Evolutionary conservation across 2,329 filamentous ascomycete species (phyloP).

Genomic region (Fusarium oligoseptatum): DNA sequence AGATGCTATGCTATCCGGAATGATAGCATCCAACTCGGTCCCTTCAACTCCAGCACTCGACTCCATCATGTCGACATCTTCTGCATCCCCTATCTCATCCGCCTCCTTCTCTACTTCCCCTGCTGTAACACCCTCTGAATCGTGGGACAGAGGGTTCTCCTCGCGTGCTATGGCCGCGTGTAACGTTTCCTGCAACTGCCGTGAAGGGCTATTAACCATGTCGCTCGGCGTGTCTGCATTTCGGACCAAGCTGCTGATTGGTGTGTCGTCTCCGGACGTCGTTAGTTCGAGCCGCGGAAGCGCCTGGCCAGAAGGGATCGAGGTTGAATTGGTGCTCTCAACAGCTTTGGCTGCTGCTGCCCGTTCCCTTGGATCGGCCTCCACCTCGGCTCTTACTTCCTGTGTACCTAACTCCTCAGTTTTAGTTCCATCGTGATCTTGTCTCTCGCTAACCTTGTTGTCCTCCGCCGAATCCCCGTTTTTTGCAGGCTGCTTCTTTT

Average conservation of each 20-base stretch:
- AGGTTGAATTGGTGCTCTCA: slow-evolving; percentile 39
- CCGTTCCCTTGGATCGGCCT: slow-evolving; percentile 38
- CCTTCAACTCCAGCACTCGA: slow-evolving; percentile 10
- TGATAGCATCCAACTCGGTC: slow-evolving; percentile 29
- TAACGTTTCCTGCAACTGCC: slow-evolving; percentile 36
- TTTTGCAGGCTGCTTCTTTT: slow-evolving; percentile 26
- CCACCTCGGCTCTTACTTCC: slow-evolving; percentile 47
- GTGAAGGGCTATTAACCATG: slow-evolving; percentile 32
- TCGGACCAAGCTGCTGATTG: slow-evolving; percentile 41
- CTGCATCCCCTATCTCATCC: not conserved
- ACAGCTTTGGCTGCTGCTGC: slow-evolving; percentile 26
- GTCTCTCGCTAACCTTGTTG: slow-evolving; percentile 46
- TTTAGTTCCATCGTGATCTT: slow-evolving; percentile 36
- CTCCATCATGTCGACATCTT: slow-evolving; percentile 17
- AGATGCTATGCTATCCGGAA: slow-evolving; percentile 42
- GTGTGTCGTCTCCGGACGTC: slow-evolving; percentile 35
- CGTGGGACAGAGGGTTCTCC: slow-evolving; percentile 2
- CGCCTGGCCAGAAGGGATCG: slow-evolving; percentile 49
- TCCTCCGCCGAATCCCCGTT: slow-evolving; percentile 24
- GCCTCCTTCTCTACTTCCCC: not conserved
- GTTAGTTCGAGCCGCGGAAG: slow-evolving; percentile 39
- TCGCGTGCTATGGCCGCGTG: slow-evolving; percentile 18
- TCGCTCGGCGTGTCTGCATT: slow-evolving; percentile 37
- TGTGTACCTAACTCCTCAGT: slow-evolving; percentile 47
- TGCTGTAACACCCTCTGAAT: not conserved